Percentiles rank a stretch among this genome's conserved stretches.
Evolutionary conservation across 2,329 filamentous ascomycete species (phyloP).

Genomic region (Aspergillus felis): DNA sequence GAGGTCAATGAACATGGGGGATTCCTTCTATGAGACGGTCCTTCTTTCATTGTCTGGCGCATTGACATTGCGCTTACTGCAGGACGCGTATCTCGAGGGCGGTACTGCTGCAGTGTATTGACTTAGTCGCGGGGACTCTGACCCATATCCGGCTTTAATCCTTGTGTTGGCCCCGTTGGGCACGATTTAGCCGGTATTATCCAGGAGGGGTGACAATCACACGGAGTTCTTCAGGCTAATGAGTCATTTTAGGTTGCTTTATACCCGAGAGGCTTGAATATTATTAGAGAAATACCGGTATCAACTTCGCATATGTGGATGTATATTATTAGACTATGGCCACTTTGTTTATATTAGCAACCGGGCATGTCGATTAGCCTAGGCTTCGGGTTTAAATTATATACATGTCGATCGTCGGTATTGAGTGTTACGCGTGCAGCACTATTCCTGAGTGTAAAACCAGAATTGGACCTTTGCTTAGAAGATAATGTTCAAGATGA

Average conservation of each 20-base stretch:
- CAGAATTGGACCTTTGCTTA: background rate
- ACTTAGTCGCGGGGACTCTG: background rate
- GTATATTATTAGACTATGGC: background rate
- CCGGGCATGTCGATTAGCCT: too few species aligned
- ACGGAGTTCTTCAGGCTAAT: background rate
- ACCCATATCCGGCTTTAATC: background rate
- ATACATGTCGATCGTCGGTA: background rate
- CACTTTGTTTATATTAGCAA: background rate
- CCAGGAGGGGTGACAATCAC: background rate
- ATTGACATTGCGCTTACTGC: background rate
- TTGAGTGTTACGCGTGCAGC: too few species aligned
- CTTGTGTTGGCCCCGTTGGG: background rate
- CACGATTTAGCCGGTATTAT: background rate
- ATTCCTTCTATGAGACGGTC: slow-evolving; percentile 44
- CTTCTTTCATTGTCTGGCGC: background rate
- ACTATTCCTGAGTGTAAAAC: background rate
- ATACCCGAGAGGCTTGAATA: background rate
- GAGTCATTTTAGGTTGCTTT: background rate
- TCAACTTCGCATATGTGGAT: background rate
- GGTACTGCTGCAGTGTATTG: background rate
- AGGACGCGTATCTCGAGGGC: background rate
- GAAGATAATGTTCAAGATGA: background rate
- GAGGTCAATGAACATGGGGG: slow-evolving; percentile 58
- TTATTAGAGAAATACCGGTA: background rate
- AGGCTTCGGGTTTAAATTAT: background rate